These are phyloP conservation scores for Pelargonium fulgidum DNA, from an alignment of 441 rosid species.

Conservation along the genomic window DNA sequence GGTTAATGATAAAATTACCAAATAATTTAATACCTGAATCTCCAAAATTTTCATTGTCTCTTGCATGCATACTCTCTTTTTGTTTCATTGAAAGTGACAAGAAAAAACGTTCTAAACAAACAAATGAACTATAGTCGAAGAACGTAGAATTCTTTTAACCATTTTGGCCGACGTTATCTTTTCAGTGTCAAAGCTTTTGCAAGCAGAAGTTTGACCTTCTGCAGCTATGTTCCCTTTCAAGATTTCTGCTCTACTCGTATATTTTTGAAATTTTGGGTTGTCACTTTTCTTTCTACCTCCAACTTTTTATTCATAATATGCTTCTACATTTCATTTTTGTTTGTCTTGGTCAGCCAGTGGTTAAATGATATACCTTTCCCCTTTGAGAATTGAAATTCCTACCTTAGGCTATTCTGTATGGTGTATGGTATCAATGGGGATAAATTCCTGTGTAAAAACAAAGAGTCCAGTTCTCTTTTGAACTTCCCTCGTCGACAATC, in stretches of 20 bases:
- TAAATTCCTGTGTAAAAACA: not conserved
- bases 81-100: not conserved
- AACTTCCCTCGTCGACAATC: not conserved
- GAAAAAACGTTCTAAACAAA: not conserved
- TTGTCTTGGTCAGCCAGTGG: not conserved
- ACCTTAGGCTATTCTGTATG: not conserved
- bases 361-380: not conserved
- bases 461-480: not conserved
- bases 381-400: not conserved
- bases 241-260: not conserved
- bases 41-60: not conserved
- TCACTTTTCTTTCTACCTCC: not conserved
- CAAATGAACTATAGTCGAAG: not conserved
- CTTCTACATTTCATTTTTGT: not conserved
- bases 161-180: not conserved
- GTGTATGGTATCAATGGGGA: not conserved
- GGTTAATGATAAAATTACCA: conserved; percentile 43
- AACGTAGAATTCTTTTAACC: not conserved
- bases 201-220: not conserved
- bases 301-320: not conserved
- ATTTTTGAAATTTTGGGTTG: not conserved
- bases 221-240: not conserved
- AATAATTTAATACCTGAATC: conserved; percentile 22
- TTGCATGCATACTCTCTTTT: not conserved
- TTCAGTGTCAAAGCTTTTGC: not conserved